Percentiles rank a stretch among this genome's conserved stretches.
These are phyloP conservation scores for Xylariaceae sp. DNA, from an alignment of 2,329 filamentous ascomycete genomes.

Conservation along the genomic window DNA sequence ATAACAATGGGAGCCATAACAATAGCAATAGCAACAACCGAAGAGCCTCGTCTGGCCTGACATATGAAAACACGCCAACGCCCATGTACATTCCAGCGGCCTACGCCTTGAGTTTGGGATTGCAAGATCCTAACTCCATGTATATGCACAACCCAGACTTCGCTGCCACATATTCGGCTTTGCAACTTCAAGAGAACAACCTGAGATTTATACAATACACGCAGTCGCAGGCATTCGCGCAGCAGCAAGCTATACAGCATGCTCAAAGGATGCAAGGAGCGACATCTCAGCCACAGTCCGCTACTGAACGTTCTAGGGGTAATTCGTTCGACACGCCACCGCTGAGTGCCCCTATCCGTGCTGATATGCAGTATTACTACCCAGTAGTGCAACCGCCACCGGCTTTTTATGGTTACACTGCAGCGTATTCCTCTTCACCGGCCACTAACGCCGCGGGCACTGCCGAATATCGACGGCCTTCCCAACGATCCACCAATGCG, in stretches of 20 bases:
- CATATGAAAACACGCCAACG: conserved; percentile 45
- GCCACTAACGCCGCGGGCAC: conserved; percentile 39
- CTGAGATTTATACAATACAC: conserved; percentile 46
- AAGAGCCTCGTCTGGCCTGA: conserved; percentile 52
- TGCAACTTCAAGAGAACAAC: conserved; percentile 45
- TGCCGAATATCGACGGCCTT: conserved; percentile 53
- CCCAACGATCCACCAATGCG: conserved; percentile 52
- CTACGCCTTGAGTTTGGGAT: conserved; percentile 40
- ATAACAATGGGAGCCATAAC: conserved; percentile 40
- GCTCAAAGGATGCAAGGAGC: conserved; percentile 42
- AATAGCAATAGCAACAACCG: conserved; percentile 34
- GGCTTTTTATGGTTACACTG: conserved; percentile 46
- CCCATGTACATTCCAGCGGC: conserved; percentile 39
- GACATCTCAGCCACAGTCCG: conserved; percentile 34
- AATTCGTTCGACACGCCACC: conserved; percentile 63
- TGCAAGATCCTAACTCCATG: conserved; percentile 47
- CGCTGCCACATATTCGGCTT: conserved; percentile 45
- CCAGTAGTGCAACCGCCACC: conserved; percentile 39
- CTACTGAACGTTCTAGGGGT: conserved; percentile 54
- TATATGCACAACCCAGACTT: conserved; percentile 43
- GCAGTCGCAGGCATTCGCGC: conserved; percentile 44
- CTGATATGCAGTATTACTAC: conserved; percentile 55
- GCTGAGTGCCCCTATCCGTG: conserved; percentile 55
- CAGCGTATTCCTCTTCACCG: conserved; percentile 57
- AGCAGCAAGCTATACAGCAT: conserved; percentile 44